A percentile compares a stretch with the other conserved stretches of the same genome.
phyloP scores from a whole-genome alignment of 1,284 basidiomycete genomes.

The Marasmius sp. region DNA sequence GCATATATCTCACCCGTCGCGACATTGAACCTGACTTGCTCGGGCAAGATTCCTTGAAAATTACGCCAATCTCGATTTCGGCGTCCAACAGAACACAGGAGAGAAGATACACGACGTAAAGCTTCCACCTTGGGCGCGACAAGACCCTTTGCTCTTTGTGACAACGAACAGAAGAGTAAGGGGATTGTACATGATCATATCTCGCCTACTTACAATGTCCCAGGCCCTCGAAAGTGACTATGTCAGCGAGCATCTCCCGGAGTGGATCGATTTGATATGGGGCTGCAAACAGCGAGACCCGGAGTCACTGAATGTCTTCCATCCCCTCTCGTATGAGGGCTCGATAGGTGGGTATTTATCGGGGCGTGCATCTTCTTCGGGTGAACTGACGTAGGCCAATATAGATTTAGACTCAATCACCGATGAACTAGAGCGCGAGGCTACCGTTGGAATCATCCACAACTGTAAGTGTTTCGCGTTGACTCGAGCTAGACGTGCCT shows the following conservation, averaged over 20 bases:
- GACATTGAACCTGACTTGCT: not conserved
- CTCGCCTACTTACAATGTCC: not conserved
- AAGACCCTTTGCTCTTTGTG: slow-evolving; percentile 85
- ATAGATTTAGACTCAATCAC: slow-evolving; percentile 83
- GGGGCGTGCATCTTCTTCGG: not conserved
- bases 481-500: not conserved
- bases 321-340: slow-evolving; percentile 93
- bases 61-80: slow-evolving; percentile 78
- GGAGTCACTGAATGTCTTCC: slow-evolving; percentile 84
- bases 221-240: slow-evolving; percentile 89
- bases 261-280: slow-evolving; percentile 95
- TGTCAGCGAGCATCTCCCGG: slow-evolving; percentile 83
- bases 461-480: slow-evolving; percentile 60
- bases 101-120: slow-evolving; percentile 87
- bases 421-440: slow-evolving; percentile 86
- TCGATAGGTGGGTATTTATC: slow-evolving; percentile 62
- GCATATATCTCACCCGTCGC: slow-evolving; percentile 16
- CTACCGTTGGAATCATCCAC: slow-evolving; percentile 93
- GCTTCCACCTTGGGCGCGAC: slow-evolving; percentile 88
- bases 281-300: slow-evolving; percentile 85
- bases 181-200: not conserved
- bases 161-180: slow-evolving; percentile 74
- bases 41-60: slow-evolving; percentile 70
- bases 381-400: not conserved
- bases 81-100: slow-evolving; percentile 78